Percentiles rank a stretch among this genome's conserved stretches.
Conservation (phyloP, 2,329 filamentous ascomycete genomes). For the Aspergillus fischeri region DNA sequence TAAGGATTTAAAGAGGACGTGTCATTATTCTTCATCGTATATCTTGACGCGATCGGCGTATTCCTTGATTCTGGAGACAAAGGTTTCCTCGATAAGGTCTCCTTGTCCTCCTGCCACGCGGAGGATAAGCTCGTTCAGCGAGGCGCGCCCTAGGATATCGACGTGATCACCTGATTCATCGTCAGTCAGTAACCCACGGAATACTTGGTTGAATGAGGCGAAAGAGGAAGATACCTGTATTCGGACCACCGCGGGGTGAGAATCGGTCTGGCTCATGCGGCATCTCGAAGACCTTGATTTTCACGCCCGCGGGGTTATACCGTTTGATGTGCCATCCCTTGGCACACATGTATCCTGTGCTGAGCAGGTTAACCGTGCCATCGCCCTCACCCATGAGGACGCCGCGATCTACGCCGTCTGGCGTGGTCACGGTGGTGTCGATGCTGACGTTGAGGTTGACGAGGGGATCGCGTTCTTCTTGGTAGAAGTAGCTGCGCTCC, state of each 20-base stretch:
- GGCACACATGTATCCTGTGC: slow-evolving; percentile 93
- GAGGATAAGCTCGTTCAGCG: slow-evolving; percentile 85
- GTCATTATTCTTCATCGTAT: slow-evolving; percentile 56
- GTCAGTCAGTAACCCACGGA: background rate
- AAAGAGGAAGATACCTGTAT: slow-evolving; percentile 53
- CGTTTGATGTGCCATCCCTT: slow-evolving; percentile 90
- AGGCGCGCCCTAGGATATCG: slow-evolving; percentile 85
- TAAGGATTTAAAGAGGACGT: background rate
- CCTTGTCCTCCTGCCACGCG: slow-evolving; percentile 82
- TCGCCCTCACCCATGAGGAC: slow-evolving; percentile 96
- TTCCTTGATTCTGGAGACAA: slow-evolving; percentile 75
- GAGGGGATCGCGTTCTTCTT: slow-evolving; percentile 61
- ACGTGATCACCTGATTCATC: slow-evolving; percentile 75
- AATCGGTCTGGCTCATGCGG: slow-evolving; percentile 92
- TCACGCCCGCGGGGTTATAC: slow-evolving; percentile 81
- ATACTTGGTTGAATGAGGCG: slow-evolving; percentile 30
- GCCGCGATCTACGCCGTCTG: slow-evolving; percentile 65
- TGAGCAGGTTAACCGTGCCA: slow-evolving; percentile 90
- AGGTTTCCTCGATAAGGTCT: slow-evolving; percentile 68
- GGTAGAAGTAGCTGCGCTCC: slow-evolving; percentile 89
- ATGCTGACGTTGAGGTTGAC: slow-evolving; percentile 54
- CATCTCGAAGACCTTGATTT: slow-evolving; percentile 90
- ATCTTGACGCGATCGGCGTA: slow-evolving; percentile 83
- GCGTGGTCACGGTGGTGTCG: slow-evolving; percentile 47
- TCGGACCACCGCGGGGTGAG: slow-evolving; percentile 68